Evolutionary conservation across 2,329 filamentous ascomycete species (phyloP), one percentile per base, ranked within the genome.

Genomic region (Zymoseptoria passerinii): DNA sequence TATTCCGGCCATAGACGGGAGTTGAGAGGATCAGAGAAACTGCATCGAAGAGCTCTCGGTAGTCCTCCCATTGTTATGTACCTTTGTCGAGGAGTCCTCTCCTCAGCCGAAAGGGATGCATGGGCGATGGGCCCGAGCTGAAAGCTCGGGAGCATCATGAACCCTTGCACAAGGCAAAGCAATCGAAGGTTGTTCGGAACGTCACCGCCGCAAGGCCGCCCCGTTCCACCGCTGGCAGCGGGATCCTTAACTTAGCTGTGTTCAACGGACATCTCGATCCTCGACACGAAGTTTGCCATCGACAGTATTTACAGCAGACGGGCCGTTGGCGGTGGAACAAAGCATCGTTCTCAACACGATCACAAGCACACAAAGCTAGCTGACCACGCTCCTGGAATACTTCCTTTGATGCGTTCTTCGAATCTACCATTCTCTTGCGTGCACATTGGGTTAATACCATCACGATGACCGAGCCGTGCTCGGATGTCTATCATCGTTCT

Each of bases 41-140:
- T 61, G 57, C 62, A 61, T 48, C 54, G 48, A 64, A 60, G 62
- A 61, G 60, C 62, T 61, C 62, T 58, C 58, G 19, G 19, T 19
- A 44, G 27, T 51, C 55, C 51, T 49, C 40, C 19, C 10, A 23
- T 49, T 28, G 20, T 29, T 44, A 52, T 56, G 16, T 55, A 50
- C 53, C 27, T 35, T 23, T 48, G 28, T 50, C 49, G 51, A 23
- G 23, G 23, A 23, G 23, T 23, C 2, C 23, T 23, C 23, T 23
- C n/a, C 49, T 52, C 28, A n/a, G 27, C 10, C 28, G 50, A 8
- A 28, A 28, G 23, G 50, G 50, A 52, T 52, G 50, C 50, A 28
- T 28, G 49, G 49, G 23, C 23, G 5, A 20, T 13, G 18, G 19
- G 50, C 16, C 50, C 28, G 8, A 52, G 50, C 50, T 52, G 23